A percentile compares a stretch with the other conserved stretches of the same genome.
phyloP scores from a whole-genome alignment of 352 stramenopile genomes.

The Phytopythium sindhum region DNA sequence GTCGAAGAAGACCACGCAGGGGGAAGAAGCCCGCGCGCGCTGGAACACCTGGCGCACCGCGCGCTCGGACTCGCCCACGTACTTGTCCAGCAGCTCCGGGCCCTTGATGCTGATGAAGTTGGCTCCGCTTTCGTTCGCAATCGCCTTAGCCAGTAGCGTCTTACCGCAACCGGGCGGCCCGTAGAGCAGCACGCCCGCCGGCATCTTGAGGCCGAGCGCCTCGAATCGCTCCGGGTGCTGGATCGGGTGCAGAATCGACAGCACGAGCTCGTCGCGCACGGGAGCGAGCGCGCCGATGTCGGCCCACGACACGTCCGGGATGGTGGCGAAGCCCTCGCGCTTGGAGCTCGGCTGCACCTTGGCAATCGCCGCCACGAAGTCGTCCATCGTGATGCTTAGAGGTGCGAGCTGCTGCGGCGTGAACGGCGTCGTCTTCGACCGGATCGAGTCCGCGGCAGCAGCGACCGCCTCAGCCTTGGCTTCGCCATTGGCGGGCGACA shows the following conservation, averaged over 20 bases:
- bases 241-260: slow-evolving; percentile 98
- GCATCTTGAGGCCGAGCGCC: slow-evolving; percentile 94
- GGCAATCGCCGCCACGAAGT: slow-evolving; percentile 95
- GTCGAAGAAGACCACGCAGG: slow-evolving; percentile 99
- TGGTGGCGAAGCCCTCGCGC: slow-evolving; percentile 98
- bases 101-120: slow-evolving; percentile 99
- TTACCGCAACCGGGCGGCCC: slow-evolving; percentile 98
- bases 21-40: slow-evolving; percentile 94
- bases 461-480: slow-evolving; percentile 12
- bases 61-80: slow-evolving; percentile 97
- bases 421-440: slow-evolving; percentile 73
- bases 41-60: slow-evolving; percentile 97
- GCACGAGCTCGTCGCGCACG: slow-evolving; percentile 94
- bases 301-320: slow-evolving; percentile 97
- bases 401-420: slow-evolving; percentile 88
- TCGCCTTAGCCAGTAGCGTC: slow-evolving; percentile 98
- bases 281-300: slow-evolving; percentile 94
- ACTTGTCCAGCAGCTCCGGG: slow-evolving; percentile 99
- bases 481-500: not conserved
- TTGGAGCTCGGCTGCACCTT: slow-evolving; percentile 98
- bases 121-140: slow-evolving; percentile 96
- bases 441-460: slow-evolving; percentile 61
- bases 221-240: slow-evolving; percentile 94
- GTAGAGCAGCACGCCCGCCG: slow-evolving; percentile 97
- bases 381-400: slow-evolving; percentile 94